phyloP scores from a whole-genome alignment of 352 stramenopile genomes.

The Aphanomyces invadans region DNA sequence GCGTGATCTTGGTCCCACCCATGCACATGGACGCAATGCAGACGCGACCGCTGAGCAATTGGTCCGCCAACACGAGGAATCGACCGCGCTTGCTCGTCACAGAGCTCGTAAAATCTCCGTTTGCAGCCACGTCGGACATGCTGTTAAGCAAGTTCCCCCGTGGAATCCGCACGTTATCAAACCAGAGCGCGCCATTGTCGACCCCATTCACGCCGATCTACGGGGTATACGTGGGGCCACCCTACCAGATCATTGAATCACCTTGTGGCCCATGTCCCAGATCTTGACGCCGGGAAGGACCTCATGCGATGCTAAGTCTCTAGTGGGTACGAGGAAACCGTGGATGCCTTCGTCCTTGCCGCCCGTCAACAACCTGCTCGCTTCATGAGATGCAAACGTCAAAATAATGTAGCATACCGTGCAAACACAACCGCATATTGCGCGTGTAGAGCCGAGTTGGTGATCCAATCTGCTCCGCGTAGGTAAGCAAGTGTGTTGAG shows the following conservation, averaged over 20 bases:
- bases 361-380: not conserved
- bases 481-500: not conserved
- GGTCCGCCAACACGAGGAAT: not conserved
- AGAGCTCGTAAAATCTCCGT: not conserved
- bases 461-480: not conserved
- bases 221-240: too few relatives aligned
- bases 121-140: not conserved
- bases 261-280: not conserved
- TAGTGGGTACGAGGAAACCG: not conserved
- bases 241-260: not conserved
- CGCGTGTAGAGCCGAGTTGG: not conserved
- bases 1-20: not conserved
- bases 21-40: not conserved
- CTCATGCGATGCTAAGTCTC: not conserved
- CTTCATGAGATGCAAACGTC: too few relatives aligned
- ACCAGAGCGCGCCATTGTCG: not conserved
- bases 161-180: not conserved
- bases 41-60: not conserved
- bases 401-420: too few relatives aligned
- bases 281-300: not conserved
- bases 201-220: not conserved
- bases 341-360: not conserved
- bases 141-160: not conserved
- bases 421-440: not conserved
- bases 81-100: not conserved